A percentile compares a stretch with the other conserved stretches of the same genome.
These are phyloP conservation scores for Phytopythium oedochilum DNA, from an alignment of 352 stramenopile species.

Conservation along the genomic window DNA sequence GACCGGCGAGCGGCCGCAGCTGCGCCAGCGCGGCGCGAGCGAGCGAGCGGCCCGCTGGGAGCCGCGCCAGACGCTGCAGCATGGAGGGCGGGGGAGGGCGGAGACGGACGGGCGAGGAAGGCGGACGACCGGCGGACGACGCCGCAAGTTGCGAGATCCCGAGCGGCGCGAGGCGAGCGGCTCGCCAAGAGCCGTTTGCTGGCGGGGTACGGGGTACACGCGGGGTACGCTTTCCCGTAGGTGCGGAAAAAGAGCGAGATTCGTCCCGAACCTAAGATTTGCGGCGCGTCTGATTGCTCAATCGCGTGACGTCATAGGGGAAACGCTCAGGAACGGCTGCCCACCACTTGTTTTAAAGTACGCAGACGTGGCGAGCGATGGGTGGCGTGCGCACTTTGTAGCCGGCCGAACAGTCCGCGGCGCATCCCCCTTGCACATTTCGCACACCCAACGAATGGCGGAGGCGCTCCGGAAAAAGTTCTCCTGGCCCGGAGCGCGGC, in stretches of 20 bases:
- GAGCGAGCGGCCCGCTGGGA: constrained; percentile 11
- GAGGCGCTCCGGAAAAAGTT: constrained; percentile 18
- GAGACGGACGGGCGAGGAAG: neutral
- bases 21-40: constrained; percentile 9
- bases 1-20: neutral
- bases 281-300: constrained; percentile 4
- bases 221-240: neutral
- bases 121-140: neutral
- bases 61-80: constrained; percentile 15
- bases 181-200: too few relatives aligned
- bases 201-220: neutral
- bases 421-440: constrained; percentile 1
- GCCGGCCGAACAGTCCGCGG: neutral
- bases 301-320: constrained; percentile 1
- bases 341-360: constrained; percentile 9
- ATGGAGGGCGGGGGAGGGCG: neutral
- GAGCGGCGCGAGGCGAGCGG: neutral
- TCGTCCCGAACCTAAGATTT: constrained; percentile 7
- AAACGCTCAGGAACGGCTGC: neutral
- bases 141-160: constrained; percentile 4
- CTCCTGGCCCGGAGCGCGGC: constrained; percentile 14
- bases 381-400: constrained; percentile 12
- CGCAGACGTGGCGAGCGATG: constrained; percentile 8
- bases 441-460: constrained; percentile 5
- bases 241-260: neutral